Conservation (phyloP, 371 early-diverging fungal genomes). For the Nosema granulosis region DNA sequence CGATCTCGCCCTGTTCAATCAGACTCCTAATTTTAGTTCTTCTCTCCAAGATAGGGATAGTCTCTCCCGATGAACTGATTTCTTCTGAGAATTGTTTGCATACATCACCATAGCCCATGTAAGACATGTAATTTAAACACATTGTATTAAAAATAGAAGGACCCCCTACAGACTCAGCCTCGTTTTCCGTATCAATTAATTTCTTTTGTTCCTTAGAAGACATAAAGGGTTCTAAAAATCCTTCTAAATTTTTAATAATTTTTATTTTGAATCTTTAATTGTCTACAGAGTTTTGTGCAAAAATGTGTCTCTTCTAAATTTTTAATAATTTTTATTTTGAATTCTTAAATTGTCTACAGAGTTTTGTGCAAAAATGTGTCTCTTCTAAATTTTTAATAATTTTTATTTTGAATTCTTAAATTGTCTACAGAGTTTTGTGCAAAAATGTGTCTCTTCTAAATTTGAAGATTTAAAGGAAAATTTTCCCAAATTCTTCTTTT, state of each 20-base stretch:
- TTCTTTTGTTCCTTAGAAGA: too few species aligned
- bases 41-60: background rate
- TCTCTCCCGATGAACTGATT: background rate
- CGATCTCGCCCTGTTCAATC: constrained; percentile 38
- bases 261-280: too few species aligned
- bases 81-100: constrained; percentile 11
- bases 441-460: background rate
- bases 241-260: background rate
- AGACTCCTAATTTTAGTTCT: constrained; percentile 18
- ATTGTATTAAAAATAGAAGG: background rate
- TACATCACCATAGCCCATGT: constrained; percentile 19
- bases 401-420: too few species aligned
- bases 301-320: background rate
- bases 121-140: constrained; percentile 26
- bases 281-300: background rate
- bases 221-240: too few species aligned
- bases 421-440: background rate
- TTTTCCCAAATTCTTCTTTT: background rate
- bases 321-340: too few species aligned
- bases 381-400: background rate
- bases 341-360: too few species aligned
- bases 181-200: background rate
- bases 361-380: background rate
- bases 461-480: background rate
- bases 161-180: background rate